These are phyloP conservation scores for Phialocephala sp. DNA, from an alignment of 2,329 filamentous ascomycete genomes.

Conservation along the genomic window DNA sequence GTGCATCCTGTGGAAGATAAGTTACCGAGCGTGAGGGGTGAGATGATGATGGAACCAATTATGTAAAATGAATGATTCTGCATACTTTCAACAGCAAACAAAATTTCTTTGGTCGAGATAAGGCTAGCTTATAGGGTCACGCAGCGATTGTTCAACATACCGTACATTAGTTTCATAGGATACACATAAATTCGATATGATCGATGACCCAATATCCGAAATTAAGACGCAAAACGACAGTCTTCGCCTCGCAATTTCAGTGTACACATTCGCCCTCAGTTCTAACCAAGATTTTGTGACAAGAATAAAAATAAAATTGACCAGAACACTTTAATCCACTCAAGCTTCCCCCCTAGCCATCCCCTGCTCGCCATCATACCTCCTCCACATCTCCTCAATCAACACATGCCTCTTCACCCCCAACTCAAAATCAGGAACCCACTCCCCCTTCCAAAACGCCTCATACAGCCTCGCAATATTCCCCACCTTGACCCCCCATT, in stretches of 20 bases:
- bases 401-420: conserved; percentile 54
- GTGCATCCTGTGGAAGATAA: conserved; percentile 57
- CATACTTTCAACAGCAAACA: background rate
- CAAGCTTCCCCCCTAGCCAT: background rate
- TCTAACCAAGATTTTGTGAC: too few species aligned
- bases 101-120: background rate
- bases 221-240: too few species aligned
- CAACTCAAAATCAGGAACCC: conserved; percentile 50
- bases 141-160: background rate
- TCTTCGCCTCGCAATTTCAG: too few species aligned
- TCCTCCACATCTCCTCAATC: conserved; percentile 45
- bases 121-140: background rate
- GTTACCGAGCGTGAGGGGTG: conserved; percentile 36
- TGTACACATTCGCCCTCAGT: too few species aligned
- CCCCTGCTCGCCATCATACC: conserved; percentile 17
- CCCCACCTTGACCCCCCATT: conserved; percentile 50
- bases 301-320: too few species aligned
- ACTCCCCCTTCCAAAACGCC: conserved; percentile 50
- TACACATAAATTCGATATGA: too few species aligned
- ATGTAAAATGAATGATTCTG: background rate
- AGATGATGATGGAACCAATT: background rate
- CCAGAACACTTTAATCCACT: background rate
- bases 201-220: too few species aligned
- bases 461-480: conserved; percentile 64
- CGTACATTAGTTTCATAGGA: background rate